Percentiles rank a stretch among this genome's conserved stretches.
These are phyloP conservation scores for Dissoconium aciculare DNA, from an alignment of 2,329 filamentous ascomycete genomes.

Conservation along the genomic window DNA sequence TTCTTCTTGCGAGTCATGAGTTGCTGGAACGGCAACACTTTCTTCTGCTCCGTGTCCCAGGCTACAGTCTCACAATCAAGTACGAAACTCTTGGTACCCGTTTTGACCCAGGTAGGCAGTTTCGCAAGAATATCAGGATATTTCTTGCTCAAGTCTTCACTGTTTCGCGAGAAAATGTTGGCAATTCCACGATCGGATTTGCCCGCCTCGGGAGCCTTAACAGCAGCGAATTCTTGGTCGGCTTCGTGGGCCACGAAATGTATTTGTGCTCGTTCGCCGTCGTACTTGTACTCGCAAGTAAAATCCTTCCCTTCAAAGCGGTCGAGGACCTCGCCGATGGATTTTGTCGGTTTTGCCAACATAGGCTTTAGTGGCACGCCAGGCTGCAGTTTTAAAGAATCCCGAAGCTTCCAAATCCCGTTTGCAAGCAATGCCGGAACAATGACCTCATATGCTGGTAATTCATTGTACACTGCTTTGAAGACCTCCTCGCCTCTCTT, in stretches of 20 bases:
- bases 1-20: conserved; percentile 97
- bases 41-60: conserved; percentile 91
- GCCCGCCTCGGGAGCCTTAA: conserved; percentile 41
- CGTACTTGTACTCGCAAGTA: conserved; percentile 98
- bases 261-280: conserved; percentile 95
- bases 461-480: conserved; percentile 74
- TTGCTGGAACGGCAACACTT: conserved; percentile 91
- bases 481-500: conserved; percentile 72
- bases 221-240: conserved; percentile 51
- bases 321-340: conserved; percentile 92
- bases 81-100: conserved; percentile 84
- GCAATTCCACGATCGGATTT: conserved; percentile 60
- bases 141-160: conserved; percentile 91
- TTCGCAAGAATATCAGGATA: conserved; percentile 91
- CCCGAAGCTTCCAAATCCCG: conserved; percentile 67
- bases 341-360: conserved; percentile 96
- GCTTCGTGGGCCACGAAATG: conserved; percentile 84
- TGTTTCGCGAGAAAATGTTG: conserved; percentile 94
- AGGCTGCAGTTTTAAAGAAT: conserved; percentile 80
- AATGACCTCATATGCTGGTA: conserved; percentile 90
- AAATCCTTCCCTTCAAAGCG: conserved; percentile 91
- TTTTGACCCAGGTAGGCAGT: conserved; percentile 76
- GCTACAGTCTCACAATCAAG: conserved; percentile 97
- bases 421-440: conserved; percentile 77
- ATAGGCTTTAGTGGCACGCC: conserved; percentile 95